Evolutionary conservation across 2,329 filamentous ascomycete genomes (phyloP), one percentile per base, ranked within the genome.

Genomic region (Daldinia sp.): DNA sequence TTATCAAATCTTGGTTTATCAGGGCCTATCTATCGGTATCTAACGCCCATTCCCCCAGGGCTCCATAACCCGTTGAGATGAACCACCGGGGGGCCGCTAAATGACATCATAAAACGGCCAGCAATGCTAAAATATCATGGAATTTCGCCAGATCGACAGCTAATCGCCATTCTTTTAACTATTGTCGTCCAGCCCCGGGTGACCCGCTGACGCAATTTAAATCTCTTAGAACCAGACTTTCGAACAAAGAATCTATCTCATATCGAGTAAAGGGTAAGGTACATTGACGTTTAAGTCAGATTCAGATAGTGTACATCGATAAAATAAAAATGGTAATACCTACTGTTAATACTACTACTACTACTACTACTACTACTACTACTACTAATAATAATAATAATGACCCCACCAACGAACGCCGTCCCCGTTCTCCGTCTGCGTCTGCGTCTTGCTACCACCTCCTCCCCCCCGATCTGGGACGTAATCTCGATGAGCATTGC

Each of bases 151-250:
- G 61, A 68, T 68, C 68, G 65, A 65, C 68, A 41, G n/a, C 60
- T 60, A 61, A 62, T 53, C 39, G 51, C 18, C 18, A 63, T 65
- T 57, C 48, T 58, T 23, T 23, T 60, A 50, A 68, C 55, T 64
- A 59, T 63, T 46, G 56, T 63, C 37, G 10, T 51, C 44, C 33
- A 57, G 9, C 44, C 28, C 10, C 62, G 62, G 58, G 55, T 65
- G 65, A 70, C 68, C 62, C 62, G 65, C 68, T 70, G 68, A 70
- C 68, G 68, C 68, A 70, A 70, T 68, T 33, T 35, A 35, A 15
- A 26, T 28, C 41, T 51, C n/a, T 51, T 4, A 18, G 23, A 35
- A 39, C 62, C 39, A 54, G 28, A 56, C 12, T 53, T 28, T 18
- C 12, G 6, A 41, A 56, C 56, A 54, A 61, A 58, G 51, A 23